Conservation (phyloP, 2,329 filamentous ascomycete genomes). For the Monosporascus sp. region DNA sequence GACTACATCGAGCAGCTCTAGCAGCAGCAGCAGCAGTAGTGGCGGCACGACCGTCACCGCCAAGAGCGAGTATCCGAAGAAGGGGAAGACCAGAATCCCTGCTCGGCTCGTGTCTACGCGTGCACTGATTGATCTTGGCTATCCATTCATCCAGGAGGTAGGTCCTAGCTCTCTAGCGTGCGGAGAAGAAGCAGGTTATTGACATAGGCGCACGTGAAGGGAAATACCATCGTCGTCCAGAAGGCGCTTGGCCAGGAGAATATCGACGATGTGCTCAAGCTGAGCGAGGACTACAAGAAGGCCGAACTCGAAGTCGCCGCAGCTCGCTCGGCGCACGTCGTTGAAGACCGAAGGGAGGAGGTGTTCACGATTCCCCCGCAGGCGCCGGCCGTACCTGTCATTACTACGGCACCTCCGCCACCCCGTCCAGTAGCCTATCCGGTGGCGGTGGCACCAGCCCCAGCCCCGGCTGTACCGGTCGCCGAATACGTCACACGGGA, state of each 20-base stretch:
- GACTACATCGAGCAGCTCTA: conserved; percentile 36
- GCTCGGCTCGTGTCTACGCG: conserved; percentile 72
- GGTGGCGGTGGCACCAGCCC: conserved; percentile 10
- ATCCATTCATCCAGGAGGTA: conserved; percentile 84
- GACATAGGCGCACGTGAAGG: conserved; percentile 46
- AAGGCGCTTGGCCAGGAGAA: conserved; percentile 84
- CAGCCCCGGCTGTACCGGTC: conserved; percentile 31
- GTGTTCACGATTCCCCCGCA: conserved; percentile 31
- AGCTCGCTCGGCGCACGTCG: conserved; percentile 41
- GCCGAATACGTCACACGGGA: conserved; percentile 44
- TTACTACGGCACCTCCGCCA: conserved; percentile 21
- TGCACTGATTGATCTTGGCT: conserved; percentile 77
- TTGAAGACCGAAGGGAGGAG: conserved; percentile 45
- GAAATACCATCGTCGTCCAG: conserved; percentile 73
- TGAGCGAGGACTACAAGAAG: conserved; percentile 72
- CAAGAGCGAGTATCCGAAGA: conserved; percentile 66
- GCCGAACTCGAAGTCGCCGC: conserved; percentile 40
- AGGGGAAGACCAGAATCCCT: conserved; percentile 86
- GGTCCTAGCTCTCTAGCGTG: conserved; percentile 17
- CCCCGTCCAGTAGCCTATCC: conserved; percentile 10
- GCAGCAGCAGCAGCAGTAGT: conserved; percentile 36
- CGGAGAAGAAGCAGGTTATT: background rate
- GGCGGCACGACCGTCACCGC: conserved; percentile 41
- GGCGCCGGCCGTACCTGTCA: conserved; percentile 19
- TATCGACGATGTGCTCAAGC: conserved; percentile 81